Percentiles rank a stretch among this genome's conserved stretches.
These are phyloP conservation scores for Annulohypoxylon stygium DNA, from an alignment of 495 filamentous ascomycete genomes.

Conservation along the genomic window DNA sequence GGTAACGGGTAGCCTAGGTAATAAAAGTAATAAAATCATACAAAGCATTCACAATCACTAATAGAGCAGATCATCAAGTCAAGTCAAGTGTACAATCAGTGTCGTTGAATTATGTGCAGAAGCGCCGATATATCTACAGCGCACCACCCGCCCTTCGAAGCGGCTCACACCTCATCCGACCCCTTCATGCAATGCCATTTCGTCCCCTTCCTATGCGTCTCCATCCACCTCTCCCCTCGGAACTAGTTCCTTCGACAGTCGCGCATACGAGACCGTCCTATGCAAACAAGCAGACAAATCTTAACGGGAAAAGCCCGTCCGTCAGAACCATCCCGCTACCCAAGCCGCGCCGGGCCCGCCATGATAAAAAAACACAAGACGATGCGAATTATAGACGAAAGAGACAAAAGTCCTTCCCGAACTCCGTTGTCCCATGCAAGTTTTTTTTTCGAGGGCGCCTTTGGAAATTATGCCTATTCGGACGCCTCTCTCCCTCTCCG, in stretches of 20 bases:
- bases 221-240: background rate
- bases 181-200: background rate
- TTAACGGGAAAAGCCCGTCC: background rate
- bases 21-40: background rate
- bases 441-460: background rate
- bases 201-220: background rate
- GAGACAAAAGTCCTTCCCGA: conserved; percentile 1
- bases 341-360: background rate
- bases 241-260: background rate
- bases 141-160: background rate
- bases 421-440: conserved; percentile 15
- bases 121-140: background rate
- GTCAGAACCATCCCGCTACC: background rate
- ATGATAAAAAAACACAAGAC: background rate
- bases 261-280: background rate
- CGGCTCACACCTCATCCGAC: background rate
- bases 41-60: background rate
- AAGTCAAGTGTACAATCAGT: background rate
- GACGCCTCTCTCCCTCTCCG: background rate
- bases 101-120: conserved; percentile 9
- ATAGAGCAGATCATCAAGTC: background rate
- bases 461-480: background rate
- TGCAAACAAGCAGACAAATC: background rate
- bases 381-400: background rate
- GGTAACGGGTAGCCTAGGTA: background rate